phyloP scores from a whole-genome alignment of 768 basidiomycete species.

The Tulasnella calospora region DNA sequence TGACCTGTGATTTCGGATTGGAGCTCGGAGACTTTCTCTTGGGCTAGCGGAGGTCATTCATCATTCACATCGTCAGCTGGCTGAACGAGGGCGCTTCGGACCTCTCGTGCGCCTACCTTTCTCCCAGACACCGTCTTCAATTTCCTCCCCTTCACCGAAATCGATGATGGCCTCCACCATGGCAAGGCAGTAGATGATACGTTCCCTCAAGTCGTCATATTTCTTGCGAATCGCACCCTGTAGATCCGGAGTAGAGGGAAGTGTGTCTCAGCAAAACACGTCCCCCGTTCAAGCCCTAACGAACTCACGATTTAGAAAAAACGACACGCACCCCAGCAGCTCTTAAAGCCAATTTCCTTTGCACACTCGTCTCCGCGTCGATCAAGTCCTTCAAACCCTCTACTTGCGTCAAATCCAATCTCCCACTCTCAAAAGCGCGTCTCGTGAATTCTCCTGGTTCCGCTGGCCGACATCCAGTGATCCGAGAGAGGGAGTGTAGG shows the following conservation, averaged over 20 bases:
- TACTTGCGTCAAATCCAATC: conserved; percentile 81
- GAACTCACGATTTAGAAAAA: background rate
- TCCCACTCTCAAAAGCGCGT: conserved; percentile 72
- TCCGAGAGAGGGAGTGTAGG: conserved; percentile 53
- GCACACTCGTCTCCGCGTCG: conserved; percentile 80
- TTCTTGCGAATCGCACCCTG: conserved; percentile 60
- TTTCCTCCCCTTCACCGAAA: conserved; percentile 87
- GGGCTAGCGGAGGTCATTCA: conserved; percentile 43
- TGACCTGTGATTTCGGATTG: conserved; percentile 50
- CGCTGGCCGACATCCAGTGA: conserved; percentile 69
- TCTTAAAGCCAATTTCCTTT: conserved; percentile 66
- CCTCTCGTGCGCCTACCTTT: conserved; percentile 46
- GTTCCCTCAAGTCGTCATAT: conserved; percentile 59
- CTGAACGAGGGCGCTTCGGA: background rate
- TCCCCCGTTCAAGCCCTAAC: background rate
- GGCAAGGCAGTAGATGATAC: conserved; percentile 68
- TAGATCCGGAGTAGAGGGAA: background rate
- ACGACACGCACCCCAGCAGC: conserved; percentile 55
- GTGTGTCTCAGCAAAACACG: background rate
- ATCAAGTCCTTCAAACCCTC: conserved; percentile 85
- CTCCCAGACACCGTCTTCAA: conserved; percentile 75
- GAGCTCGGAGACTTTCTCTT: conserved; percentile 47
- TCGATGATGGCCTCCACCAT: conserved; percentile 86
- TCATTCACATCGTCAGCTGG: background rate
- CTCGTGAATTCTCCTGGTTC: conserved; percentile 86